A percentile compares a stretch with the other conserved stretches of the same genome.
Evolutionary conservation across 108 stramenopile species (phyloP).

Genomic region (Skeletonema marinoi): DNA sequence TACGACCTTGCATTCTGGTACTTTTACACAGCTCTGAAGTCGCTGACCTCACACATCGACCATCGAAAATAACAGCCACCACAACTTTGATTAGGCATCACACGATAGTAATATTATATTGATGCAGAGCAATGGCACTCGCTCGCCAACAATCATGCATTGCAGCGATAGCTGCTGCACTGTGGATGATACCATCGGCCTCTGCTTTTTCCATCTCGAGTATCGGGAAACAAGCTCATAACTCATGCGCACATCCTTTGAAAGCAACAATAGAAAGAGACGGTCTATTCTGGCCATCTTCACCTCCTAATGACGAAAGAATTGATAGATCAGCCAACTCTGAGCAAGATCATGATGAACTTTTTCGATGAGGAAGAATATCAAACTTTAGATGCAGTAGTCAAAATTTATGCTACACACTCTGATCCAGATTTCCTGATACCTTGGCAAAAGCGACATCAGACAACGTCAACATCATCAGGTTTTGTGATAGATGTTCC

Average conservation of each 20-base stretch:
- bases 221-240: background rate
- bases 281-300: conserved; percentile 45
- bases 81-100: too few relatives aligned
- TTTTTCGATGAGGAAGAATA: conserved; percentile 46
- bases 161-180: background rate
- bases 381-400: conserved; percentile 51
- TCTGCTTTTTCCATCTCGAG: background rate
- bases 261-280: conserved; percentile 17
- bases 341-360: conserved; percentile 19
- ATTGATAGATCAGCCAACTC: background rate
- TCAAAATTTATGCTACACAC: conserved; percentile 62
- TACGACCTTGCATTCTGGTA: background rate
- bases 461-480: conserved; percentile 47
- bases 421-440: conserved; percentile 60
- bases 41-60: too few relatives aligned
- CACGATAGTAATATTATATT: too few relatives aligned
- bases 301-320: background rate
- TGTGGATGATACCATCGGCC: background rate
- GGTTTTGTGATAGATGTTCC: conserved; percentile 58
- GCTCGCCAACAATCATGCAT: background rate
- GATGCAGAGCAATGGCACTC: background rate
- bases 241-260: background rate
- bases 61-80: too few relatives aligned
- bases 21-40: background rate
- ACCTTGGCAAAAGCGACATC: conserved; percentile 60